These are phyloP conservation scores for Thielaviopsis punctulata DNA, from an alignment of 2,329 filamentous ascomycete genomes.

Conservation along the genomic window DNA sequence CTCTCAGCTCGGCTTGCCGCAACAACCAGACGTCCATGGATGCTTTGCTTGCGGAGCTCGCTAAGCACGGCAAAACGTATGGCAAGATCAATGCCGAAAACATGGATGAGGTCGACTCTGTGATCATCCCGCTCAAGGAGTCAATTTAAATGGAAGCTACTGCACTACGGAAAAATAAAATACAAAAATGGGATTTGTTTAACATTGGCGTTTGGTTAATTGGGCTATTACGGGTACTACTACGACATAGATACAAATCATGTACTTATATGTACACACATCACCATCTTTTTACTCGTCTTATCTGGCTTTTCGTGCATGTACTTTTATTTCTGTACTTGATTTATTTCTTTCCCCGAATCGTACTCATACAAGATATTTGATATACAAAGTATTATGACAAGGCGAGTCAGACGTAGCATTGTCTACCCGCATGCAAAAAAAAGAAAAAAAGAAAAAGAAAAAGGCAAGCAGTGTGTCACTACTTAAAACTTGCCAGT, in stretches of 20 bases:
- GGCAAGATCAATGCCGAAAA: slow-evolving; percentile 59
- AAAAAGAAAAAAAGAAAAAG: background rate
- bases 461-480: background rate
- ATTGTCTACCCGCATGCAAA: background rate
- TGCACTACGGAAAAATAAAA: background rate
- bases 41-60: slow-evolving; percentile 43
- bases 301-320: background rate
- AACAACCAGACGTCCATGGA: slow-evolving; percentile 82
- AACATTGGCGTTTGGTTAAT: slow-evolving; percentile 8
- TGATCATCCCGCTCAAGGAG: slow-evolving; percentile 45
- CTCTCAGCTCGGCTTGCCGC: slow-evolving; percentile 66
- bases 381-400: slow-evolving; percentile 10
- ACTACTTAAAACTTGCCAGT: slow-evolving; percentile 11
- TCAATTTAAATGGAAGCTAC: slow-evolving; percentile 1
- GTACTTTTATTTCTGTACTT: background rate
- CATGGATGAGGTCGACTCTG: slow-evolving; percentile 69
- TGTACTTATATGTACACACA: background rate
- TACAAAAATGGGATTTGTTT: slow-evolving; percentile 1
- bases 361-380: slow-evolving; percentile 4
- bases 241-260: background rate
- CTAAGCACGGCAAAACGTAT: slow-evolving; percentile 35
- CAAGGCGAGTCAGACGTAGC: background rate
- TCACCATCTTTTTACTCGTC: background rate
- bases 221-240: background rate
- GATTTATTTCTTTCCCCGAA: background rate